Evolutionary conservation across 306 rosid species (phyloP).

Genomic region (Dalbergia cultrata): DNA sequence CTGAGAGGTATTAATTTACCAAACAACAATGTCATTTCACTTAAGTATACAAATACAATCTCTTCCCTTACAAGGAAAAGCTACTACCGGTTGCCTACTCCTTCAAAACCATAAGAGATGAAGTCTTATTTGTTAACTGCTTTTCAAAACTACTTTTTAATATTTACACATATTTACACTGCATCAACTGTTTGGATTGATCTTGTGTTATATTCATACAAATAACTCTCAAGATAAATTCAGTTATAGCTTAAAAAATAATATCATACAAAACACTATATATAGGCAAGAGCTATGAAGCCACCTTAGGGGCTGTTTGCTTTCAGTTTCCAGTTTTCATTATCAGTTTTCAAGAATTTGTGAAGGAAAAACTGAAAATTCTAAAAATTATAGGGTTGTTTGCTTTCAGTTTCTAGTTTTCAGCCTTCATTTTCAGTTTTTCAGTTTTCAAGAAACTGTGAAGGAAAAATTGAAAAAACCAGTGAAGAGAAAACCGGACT

Average conservation of each 20-base stretch:
- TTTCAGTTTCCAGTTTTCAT: no score
- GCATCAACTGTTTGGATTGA: not conserved
- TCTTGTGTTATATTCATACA: not conserved
- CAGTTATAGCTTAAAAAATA: not conserved
- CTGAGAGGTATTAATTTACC: not conserved
- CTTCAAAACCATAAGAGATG: not conserved
- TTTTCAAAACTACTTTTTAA: not conserved
- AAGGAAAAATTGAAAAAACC: no score
- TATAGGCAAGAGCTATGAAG: conserved; percentile 8
- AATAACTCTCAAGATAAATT: not conserved
- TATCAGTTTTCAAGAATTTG: no score
- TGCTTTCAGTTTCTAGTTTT: no score
- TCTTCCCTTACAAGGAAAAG: not conserved
- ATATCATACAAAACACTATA: not conserved
- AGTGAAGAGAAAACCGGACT: no score
- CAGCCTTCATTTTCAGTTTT: no score
- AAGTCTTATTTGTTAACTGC: not conserved
- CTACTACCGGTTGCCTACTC: not conserved
- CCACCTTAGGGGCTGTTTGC: no score
- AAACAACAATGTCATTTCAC: not conserved
- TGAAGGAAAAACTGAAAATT: no score
- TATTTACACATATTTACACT: not conserved
- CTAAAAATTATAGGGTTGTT: no score
- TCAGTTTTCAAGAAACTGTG: no score
- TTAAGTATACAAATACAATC: conserved; percentile 18